phyloP scores from a whole-genome alignment of 2,329 filamentous ascomycete species.

The Amylocarpus encephaloides region DNA sequence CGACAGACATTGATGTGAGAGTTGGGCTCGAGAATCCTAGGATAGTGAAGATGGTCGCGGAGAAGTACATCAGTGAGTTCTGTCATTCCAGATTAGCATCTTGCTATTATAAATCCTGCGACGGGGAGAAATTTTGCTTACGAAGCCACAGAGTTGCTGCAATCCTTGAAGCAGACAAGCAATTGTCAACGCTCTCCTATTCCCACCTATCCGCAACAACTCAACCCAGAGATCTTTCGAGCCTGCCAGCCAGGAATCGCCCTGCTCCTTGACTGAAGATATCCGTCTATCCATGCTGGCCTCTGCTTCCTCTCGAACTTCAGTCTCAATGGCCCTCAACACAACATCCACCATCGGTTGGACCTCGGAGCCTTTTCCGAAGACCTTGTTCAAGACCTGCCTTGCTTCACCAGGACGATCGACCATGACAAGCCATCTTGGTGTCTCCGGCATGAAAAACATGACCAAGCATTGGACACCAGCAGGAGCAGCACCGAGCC shows the following conservation, averaged over 20 bases:
- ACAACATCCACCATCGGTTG: constrained; percentile 49
- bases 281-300: constrained; percentile 32
- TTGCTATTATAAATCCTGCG: neutral
- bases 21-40: constrained; percentile 75
- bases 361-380: constrained; percentile 42
- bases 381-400: constrained; percentile 58
- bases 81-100: constrained; percentile 27
- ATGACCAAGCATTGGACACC: constrained; percentile 63
- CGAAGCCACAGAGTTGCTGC: constrained; percentile 83
- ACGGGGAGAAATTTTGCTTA: constrained; percentile 35
- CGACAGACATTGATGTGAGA: constrained; percentile 72
- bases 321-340: constrained; percentile 63
- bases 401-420: constrained; percentile 57
- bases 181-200: constrained; percentile 71
- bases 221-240: constrained; percentile 43
- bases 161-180: constrained; percentile 81
- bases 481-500: constrained; percentile 73
- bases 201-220: constrained; percentile 52
- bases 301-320: constrained; percentile 65
- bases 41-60: constrained; percentile 71
- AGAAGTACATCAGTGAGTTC: constrained; percentile 92
- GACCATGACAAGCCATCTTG: constrained; percentile 74
- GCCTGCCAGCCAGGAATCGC: constrained; percentile 19
- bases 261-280: constrained; percentile 17
- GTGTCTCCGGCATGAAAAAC: constrained; percentile 75